Evolutionary conservation across 2,329 filamentous ascomycete species (phyloP).

Genomic region (Aspergillus phoenicis): DNA sequence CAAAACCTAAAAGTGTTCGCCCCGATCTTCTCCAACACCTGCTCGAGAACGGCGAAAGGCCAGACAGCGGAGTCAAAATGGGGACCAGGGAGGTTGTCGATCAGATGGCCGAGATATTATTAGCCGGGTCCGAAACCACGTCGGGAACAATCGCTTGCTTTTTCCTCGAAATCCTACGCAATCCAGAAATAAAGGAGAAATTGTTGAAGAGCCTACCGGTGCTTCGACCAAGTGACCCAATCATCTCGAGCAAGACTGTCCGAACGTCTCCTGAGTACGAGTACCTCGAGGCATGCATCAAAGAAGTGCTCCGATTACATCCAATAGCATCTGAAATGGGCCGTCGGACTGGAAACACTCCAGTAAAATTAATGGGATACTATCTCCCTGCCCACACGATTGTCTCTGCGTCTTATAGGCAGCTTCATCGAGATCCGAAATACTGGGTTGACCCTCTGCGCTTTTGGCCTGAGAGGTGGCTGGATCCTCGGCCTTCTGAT

Average conservation of each 20-base stretch:
- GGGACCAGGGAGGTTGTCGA: background rate
- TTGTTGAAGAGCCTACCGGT: background rate
- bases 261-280: slow-evolving; percentile 1
- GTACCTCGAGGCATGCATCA: slow-evolving; percentile 10
- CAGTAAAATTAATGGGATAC: background rate
- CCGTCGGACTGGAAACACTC: background rate
- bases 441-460: too few species aligned
- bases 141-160: slow-evolving; percentile 10
- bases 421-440: too few species aligned
- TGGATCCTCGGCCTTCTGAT: too few species aligned
- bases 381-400: too few species aligned
- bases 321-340: slow-evolving; percentile 12
- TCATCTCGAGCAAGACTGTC: slow-evolving; percentile 4
- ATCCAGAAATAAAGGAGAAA: background rate
- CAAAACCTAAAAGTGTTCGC: background rate
- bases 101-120: slow-evolving; percentile 4
- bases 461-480: too few species aligned
- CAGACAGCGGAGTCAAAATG: background rate
- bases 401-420: too few species aligned
- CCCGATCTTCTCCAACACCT: slow-evolving; percentile 5
- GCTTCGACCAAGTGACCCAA: background rate
- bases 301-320: slow-evolving; percentile 7
- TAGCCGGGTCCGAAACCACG: slow-evolving; percentile 6
- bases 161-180: background rate
- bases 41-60: background rate